Conservation (phyloP, 805 yeast species). For the Saccharomycopsis sp. region DNA sequence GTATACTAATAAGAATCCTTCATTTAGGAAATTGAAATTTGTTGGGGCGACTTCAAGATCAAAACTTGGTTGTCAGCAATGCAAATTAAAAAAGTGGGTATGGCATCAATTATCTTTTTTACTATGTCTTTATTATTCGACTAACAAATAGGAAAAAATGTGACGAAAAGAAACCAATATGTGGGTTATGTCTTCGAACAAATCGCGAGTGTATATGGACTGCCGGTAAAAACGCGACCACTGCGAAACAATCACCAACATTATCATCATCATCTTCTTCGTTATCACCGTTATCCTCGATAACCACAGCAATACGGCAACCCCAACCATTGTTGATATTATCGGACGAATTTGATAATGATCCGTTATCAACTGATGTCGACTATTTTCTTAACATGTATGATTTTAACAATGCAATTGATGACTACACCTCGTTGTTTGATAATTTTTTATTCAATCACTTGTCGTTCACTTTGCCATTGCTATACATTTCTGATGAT, state of each 20-base stretch:
- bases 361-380: neutral
- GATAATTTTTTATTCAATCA: neutral
- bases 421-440: neutral
- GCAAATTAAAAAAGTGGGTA: constrained; percentile 9
- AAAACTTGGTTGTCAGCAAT: constrained; percentile 7
- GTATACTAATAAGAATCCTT: too few relatives aligned
- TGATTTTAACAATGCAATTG: neutral
- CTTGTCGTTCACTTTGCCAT: constrained; percentile 4
- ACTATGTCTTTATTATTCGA: neutral
- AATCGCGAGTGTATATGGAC: constrained; percentile 5
- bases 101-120: neutral
- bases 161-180: constrained; percentile 12
- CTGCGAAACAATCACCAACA: neutral
- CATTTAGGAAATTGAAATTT: constrained; percentile 3
- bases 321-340: neutral
- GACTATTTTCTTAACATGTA: neutral
- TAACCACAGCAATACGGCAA: neutral
- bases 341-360: neutral
- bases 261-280: neutral
- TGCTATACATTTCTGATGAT: constrained; percentile 8
- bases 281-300: neutral
- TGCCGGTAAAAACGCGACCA: neutral
- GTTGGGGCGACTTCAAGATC: constrained; percentile 14
- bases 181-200: constrained; percentile 11
- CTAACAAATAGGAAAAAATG: constrained; percentile 16